A percentile compares a stretch with the other conserved stretches of the same genome.
These are phyloP conservation scores for Kurtzmaniella quercitrusa DNA, from an alignment of 1,139 yeast species.

Conservation along the genomic window DNA sequence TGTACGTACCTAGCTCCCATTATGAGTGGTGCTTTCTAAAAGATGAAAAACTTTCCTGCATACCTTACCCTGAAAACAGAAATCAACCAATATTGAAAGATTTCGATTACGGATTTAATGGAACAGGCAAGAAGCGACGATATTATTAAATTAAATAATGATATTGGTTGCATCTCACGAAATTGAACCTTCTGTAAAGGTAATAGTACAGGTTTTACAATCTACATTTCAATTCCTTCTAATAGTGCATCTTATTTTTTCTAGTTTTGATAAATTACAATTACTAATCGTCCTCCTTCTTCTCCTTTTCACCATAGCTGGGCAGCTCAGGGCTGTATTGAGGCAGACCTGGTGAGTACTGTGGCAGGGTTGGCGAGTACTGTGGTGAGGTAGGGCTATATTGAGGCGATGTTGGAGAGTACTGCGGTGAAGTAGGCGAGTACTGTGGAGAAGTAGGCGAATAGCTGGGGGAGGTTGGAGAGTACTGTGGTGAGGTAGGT, in stretches of 20 bases:
- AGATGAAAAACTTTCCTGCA: not conserved
- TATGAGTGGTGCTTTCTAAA: not conserved
- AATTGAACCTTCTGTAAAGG: too few species aligned
- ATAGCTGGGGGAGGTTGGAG: constrained; percentile 61
- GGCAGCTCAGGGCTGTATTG: constrained; percentile 3
- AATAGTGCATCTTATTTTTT: constrained; percentile 1
- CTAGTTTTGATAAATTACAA: constrained; percentile 1
- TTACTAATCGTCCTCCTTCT: not conserved
- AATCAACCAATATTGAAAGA: too few species aligned
- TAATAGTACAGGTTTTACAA: too few species aligned
- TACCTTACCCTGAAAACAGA: too few species aligned
- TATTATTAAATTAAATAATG: too few species aligned
- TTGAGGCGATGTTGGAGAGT: constrained; percentile 51
- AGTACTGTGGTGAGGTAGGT: constrained; percentile 57
- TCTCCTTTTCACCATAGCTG: not conserved
- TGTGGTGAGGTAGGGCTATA: constrained; percentile 29
- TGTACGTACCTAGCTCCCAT: constrained; percentile 37
- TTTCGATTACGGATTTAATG: too few species aligned
- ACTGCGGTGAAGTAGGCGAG: constrained; percentile 52
- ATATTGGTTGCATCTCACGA: too few species aligned
- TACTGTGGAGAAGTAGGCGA: constrained; percentile 56
- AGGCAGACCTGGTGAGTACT: constrained; percentile 3
- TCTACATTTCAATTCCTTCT: too few species aligned
- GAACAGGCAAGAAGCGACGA: too few species aligned
- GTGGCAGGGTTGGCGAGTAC: constrained; percentile 18